These are phyloP conservation scores for Colletotrichum destructivum DNA, from an alignment of 2,329 filamentous ascomycete species.

Conservation along the genomic window DNA sequence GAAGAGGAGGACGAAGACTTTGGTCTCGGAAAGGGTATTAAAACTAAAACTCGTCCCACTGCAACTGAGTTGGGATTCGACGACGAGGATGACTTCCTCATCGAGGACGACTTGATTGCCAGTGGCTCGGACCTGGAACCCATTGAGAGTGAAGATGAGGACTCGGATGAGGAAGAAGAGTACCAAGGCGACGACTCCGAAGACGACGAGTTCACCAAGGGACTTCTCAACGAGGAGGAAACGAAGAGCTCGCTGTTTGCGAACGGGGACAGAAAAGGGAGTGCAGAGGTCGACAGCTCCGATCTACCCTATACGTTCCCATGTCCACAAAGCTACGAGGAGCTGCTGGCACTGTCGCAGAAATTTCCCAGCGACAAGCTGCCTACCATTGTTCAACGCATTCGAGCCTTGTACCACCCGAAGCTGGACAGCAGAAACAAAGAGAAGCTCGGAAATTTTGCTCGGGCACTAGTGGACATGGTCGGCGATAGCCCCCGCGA, in stretches of 20 bases:
- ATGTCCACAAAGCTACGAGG: conserved; percentile 84
- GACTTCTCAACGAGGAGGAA: conserved; percentile 74
- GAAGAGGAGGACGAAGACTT: conserved; percentile 69
- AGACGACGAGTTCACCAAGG: conserved; percentile 82
- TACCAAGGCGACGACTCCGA: conserved; percentile 59
- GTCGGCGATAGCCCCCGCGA: conserved; percentile 58
- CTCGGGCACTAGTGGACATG: conserved; percentile 76
- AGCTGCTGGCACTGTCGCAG: conserved; percentile 78
- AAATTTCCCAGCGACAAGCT: conserved; percentile 75
- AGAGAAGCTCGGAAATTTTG: conserved; percentile 80
- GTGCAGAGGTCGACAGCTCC: conserved; percentile 61
- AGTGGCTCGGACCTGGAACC: conserved; percentile 81
- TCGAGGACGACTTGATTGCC: conserved; percentile 90
- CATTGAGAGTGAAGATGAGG: conserved; percentile 67
- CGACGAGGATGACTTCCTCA: conserved; percentile 93
- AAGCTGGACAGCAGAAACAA: conserved; percentile 90
- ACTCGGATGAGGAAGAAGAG: conserved; percentile 59
- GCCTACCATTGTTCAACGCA: conserved; percentile 87
- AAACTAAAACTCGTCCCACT: conserved; percentile 65
- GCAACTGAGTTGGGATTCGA: conserved; percentile 81
- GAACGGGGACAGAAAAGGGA: conserved; percentile 49
- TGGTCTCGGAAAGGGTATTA: conserved; percentile 73
- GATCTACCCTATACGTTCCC: conserved; percentile 84
- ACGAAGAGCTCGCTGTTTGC: conserved; percentile 67
- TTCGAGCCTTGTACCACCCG: conserved; percentile 92